Percentiles rank a stretch among this genome's conserved stretches.
Evolutionary conservation across 2,329 filamentous ascomycete genomes (phyloP).

Genomic region (Akanthomyces dipterigenus): DNA sequence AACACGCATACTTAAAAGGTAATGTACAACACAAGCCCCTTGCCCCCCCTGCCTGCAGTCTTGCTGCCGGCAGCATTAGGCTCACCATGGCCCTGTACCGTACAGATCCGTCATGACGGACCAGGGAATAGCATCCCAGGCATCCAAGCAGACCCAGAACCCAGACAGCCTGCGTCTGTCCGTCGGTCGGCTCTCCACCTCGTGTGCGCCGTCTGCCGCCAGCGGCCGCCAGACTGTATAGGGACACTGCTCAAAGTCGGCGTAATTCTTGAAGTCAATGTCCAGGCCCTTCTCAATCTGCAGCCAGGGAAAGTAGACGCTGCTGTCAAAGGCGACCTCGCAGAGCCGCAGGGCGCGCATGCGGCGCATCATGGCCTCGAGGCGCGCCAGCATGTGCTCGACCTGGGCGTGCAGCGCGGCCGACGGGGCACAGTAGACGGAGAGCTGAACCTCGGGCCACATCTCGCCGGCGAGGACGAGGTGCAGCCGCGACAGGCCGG

Average conservation of each 20-base stretch:
- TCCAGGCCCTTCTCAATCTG: not conserved
- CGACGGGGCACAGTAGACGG: not conserved
- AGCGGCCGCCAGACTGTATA: conserved; percentile 1
- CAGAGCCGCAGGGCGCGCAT: not conserved
- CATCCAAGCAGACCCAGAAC: conserved; percentile 3
- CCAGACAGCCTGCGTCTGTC: not conserved
- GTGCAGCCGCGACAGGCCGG: not conserved
- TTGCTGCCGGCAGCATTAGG: not conserved
- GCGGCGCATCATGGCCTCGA: not conserved
- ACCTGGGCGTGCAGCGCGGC: not conserved
- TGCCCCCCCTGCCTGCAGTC: no score
- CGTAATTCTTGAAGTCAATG: conserved; percentile 6
- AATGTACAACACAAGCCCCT: not conserved
- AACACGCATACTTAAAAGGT: not conserved
- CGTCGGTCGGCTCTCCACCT: no score
- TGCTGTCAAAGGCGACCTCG: conserved; percentile 6
- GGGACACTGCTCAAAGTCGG: conserved; percentile 7
- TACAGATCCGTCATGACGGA: conserved; percentile 1
- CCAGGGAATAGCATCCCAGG: conserved; percentile 9
- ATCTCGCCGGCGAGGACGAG: conserved; percentile 4
- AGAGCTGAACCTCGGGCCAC: not conserved
- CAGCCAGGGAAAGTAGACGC: conserved; percentile 10
- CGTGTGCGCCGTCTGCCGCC: not conserved
- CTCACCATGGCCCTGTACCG: conserved; percentile 6
- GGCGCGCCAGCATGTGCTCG: not conserved